phyloP scores from a whole-genome alignment of 495 filamentous ascomycete genomes.

The Aspergillus ellipticus region DNA sequence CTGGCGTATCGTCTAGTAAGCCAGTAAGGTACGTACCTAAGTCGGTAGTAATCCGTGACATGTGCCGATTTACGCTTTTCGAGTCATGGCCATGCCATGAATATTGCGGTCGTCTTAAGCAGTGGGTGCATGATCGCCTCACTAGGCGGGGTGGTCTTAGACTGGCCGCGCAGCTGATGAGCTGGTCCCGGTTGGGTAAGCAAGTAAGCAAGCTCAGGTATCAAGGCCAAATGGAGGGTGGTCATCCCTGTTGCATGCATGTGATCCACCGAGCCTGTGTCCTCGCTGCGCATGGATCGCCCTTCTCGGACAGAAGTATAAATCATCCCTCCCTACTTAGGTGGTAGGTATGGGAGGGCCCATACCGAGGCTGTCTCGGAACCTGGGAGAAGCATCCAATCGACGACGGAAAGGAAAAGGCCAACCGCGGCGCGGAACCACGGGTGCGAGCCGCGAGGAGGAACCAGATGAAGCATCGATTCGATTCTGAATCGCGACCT shows the following conservation, averaged over 20 bases:
- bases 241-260: background rate
- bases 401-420: background rate
- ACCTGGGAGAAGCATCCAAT: background rate
- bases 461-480: background rate
- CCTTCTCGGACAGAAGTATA: too few species aligned
- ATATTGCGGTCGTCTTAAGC: background rate
- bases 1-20: background rate
- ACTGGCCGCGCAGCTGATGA: too few species aligned
- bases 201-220: too few species aligned
- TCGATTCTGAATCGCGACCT: background rate
- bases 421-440: background rate
- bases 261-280: background rate
- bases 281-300: background rate
- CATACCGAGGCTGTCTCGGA: background rate
- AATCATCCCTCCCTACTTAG: too few species aligned
- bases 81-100: background rate
- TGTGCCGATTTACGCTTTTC: background rate
- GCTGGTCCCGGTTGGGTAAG: background rate
- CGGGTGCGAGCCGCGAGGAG: background rate
- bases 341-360: too few species aligned
- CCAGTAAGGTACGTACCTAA: too few species aligned
- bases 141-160: background rate
- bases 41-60: too few species aligned
- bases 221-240: background rate
- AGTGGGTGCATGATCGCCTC: too few species aligned